Evolutionary conservation across 805 yeast genomes (phyloP).

Genomic region (Candida broadrunensis): DNA sequence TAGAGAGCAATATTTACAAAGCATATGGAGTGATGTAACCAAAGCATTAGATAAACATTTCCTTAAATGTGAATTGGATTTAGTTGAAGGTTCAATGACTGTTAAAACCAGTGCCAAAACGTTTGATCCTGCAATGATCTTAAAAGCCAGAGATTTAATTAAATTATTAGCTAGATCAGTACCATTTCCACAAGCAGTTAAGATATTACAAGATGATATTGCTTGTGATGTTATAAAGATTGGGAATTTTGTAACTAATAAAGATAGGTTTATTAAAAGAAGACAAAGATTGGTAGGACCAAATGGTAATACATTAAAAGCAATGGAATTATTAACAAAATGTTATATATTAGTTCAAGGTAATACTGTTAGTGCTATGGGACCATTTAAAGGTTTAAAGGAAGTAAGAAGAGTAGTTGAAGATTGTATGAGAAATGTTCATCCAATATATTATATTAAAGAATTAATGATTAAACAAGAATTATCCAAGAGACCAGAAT

Average conservation of each 20-base stretch:
- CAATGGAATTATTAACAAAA: constrained; percentile 89
- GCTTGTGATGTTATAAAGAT: constrained; percentile 97
- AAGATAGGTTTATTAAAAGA: constrained; percentile 91
- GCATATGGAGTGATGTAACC: constrained; percentile 93
- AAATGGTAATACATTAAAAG: constrained; percentile 93
- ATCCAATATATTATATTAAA: constrained; percentile 97
- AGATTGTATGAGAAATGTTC: constrained; percentile 95
- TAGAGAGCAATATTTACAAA: constrained; percentile 84
- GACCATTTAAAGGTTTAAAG: constrained; percentile 89
- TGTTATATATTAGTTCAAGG: constrained; percentile 97
- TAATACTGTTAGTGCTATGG: constrained; percentile 95
- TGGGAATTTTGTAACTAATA: constrained; percentile 83
- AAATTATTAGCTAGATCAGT: constrained; percentile 93
- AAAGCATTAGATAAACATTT: constrained; percentile 69
- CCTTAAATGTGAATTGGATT: constrained; percentile 78
- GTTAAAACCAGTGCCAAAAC: constrained; percentile 95
- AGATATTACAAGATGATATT: constrained; percentile 83
- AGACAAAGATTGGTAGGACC: constrained; percentile 97
- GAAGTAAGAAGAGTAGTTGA: constrained; percentile 92
- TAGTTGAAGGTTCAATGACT: constrained; percentile 97
- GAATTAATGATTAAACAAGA: constrained; percentile 97
- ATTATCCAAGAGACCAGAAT: constrained; percentile 89
- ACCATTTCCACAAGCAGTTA: constrained; percentile 94
- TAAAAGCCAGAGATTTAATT: constrained; percentile 92
- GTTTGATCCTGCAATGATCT: constrained; percentile 87